These are phyloP conservation scores for Rhododendron mucronatum DNA, from an alignment of 148 eudicot genomes.

Conservation along the genomic window DNA sequence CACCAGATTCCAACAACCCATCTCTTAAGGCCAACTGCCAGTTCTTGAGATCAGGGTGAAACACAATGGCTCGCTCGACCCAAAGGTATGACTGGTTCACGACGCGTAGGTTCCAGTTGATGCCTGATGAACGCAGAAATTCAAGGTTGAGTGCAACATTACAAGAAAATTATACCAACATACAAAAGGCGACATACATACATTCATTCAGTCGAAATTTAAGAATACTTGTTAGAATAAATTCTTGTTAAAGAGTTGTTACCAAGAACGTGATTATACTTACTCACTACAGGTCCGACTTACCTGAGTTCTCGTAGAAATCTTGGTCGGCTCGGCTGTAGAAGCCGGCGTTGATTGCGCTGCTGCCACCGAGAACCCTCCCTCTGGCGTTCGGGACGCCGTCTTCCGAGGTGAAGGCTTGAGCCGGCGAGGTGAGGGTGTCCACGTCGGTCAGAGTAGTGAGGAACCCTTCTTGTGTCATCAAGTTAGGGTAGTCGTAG, in stretches of 20 bases:
- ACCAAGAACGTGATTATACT: not conserved
- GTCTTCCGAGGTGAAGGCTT: conserved; percentile 81
- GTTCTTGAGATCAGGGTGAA: conserved; percentile 56
- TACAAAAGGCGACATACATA: not conserved
- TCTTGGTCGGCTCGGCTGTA: conserved; percentile 74
- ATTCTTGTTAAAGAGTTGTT: not conserved
- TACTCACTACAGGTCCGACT: not conserved
- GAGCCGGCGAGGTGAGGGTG: conserved; percentile 59
- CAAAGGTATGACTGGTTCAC: conserved; percentile 76
- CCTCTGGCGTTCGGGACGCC: conserved; percentile 96
- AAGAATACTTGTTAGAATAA: not conserved
- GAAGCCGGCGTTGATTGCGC: conserved; percentile 87
- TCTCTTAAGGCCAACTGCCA: conserved; percentile 86
- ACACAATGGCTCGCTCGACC: conserved; percentile 80
- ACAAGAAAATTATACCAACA: not conserved
- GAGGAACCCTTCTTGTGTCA: conserved; percentile 77
- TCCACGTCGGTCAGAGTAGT: conserved; percentile 48
- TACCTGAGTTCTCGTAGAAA: conserved; percentile 25
- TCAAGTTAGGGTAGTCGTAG: conserved; percentile 52
- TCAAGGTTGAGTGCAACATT: not conserved
- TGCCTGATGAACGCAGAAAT: conserved; percentile 24
- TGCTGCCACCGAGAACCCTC: conserved; percentile 91
- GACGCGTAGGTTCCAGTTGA: conserved; percentile 52
- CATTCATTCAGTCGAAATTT: not conserved
- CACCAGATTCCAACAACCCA: conserved; percentile 66